Evolutionary conservation across 345 rosid species (phyloP).

Genomic region (Citrus hindsii): DNA sequence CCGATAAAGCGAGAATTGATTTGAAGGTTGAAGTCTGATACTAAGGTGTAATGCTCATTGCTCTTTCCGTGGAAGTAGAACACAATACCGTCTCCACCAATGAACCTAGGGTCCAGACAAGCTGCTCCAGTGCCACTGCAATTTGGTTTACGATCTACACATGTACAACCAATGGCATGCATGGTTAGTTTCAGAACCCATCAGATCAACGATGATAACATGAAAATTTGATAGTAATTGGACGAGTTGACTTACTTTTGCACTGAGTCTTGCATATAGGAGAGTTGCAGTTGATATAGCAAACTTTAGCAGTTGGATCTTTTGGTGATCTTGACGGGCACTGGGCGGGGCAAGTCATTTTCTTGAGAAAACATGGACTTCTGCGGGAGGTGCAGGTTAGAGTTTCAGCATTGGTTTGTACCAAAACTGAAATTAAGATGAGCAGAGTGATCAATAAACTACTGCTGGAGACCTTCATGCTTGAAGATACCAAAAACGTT

Average conservation of each 20-base stretch:
- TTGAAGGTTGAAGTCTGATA: constrained; percentile 50
- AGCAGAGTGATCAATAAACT: constrained; percentile 6
- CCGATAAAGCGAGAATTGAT: constrained; percentile 53
- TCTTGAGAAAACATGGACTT: constrained; percentile 24
- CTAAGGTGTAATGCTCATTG: constrained; percentile 44
- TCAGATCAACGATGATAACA: not conserved
- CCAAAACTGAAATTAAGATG: constrained; percentile 11
- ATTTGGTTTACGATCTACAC: constrained; percentile 19
- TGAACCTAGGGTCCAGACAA: constrained; percentile 52
- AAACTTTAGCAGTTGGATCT: constrained; percentile 27
- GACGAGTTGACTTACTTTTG: constrained; percentile 20
- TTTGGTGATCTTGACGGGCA: constrained; percentile 22
- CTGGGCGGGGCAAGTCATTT: constrained; percentile 28
- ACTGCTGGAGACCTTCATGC: constrained; percentile 14
- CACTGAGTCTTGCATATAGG: constrained; percentile 37
- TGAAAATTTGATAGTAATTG: not conserved
- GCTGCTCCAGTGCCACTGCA: constrained; percentile 54
- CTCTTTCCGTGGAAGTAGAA: constrained; percentile 64
- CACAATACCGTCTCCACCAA: constrained; percentile 51
- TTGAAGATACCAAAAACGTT: not conserved
- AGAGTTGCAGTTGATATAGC: constrained; percentile 31
- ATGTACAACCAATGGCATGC: not conserved
- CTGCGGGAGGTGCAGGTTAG: not conserved
- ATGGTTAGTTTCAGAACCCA: not conserved
- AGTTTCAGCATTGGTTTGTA: constrained; percentile 12